Evolutionary conservation across 352 stramenopile species (phyloP), one percentile per base, ranked within the genome.

Genomic region (Phytophthora crassamura): DNA sequence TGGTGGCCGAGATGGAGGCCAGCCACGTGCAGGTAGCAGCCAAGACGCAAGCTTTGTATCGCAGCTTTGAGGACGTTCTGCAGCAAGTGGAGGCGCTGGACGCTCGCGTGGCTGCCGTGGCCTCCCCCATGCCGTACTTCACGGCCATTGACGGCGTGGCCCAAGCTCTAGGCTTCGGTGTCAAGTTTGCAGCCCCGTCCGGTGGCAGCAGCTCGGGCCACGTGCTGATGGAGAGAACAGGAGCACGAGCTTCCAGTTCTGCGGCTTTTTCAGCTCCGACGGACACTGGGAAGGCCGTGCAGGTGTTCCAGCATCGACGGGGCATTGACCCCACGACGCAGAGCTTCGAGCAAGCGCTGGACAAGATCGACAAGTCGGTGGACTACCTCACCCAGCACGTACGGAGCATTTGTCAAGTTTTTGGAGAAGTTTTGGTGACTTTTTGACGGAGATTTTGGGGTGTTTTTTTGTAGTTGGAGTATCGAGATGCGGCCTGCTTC

Each of bases 1-100:
- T 93, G 10, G 82, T 95, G 22, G 75, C 88, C 14, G 83, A 93
- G 39, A 93, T 95, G 87, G 87, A 95, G 53, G 63, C 72, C n/a
- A 89, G 82, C 65, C 87, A 95, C 68, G 80, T 71, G 35, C 83
- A 91, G 50, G 85, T 95, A 25, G 82, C 81, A 20, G 65, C 74
- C 53, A 89, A 90, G 72, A 95, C 87, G 3, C 78, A 84, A 28
- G 83, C 87, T 15, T 62, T 95, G 50, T 93, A 93, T 53, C 76
- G 87, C 54, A 87, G 71, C 55, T 95, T 95, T 41, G 87, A 92
- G 61, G 85, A 78, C 55, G 70, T 80, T 7, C 47, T 89, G 42
- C 65, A 86, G 47, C 78, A 91, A 47, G 64, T 92, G 7, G 83
- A 92, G 28, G 75, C 72, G 32, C 68, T 95, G 25, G 80, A 85